phyloP scores from a whole-genome alignment of 176 grass and related monocot genomes.

The Urochloa ruziziensis region DNA sequence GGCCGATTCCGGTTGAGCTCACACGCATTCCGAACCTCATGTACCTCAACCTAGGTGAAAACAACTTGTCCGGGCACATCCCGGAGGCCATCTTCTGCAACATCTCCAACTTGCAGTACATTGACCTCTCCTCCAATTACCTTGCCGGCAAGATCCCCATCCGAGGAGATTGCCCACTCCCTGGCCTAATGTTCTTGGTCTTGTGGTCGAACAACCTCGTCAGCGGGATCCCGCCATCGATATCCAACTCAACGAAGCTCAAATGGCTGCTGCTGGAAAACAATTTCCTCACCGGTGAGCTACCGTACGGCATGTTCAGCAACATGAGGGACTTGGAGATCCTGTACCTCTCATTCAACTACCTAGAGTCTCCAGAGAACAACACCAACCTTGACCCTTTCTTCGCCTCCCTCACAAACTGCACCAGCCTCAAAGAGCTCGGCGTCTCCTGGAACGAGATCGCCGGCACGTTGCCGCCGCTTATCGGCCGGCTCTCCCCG shows the following conservation, averaged over 20 bases:
- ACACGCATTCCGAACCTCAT: conserved; percentile 34
- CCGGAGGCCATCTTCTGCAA: conserved; percentile 78
- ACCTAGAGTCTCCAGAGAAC: conserved; percentile 39
- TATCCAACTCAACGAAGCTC: conserved; percentile 84
- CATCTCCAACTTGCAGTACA: conserved; percentile 62
- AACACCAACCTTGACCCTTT: conserved; percentile 73
- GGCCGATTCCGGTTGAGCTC: conserved; percentile 54
- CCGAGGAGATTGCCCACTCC: conserved; percentile 43
- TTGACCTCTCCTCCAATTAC: conserved; percentile 68
- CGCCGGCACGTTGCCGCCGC: conserved; percentile 47
- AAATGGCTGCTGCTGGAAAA: conserved; percentile 73
- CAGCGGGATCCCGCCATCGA: conserved; percentile 50
- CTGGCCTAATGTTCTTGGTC: conserved; percentile 68
- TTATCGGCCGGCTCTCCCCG: conserved; percentile 49
- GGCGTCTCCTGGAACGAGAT: conserved; percentile 70
- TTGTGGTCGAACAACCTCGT: conserved; percentile 77
- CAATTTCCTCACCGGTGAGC: conserved; percentile 58
- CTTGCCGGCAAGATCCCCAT: conserved; percentile 64
- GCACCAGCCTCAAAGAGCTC: conserved; percentile 65
- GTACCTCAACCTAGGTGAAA: conserved; percentile 72
- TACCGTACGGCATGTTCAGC: conserved; percentile 57
- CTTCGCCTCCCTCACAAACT: conserved; percentile 76
- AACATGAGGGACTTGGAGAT: conserved; percentile 56
- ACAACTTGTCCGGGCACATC: conserved; percentile 56
- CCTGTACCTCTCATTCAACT: conserved; percentile 78